These are phyloP conservation scores for Cercospora sojina DNA, from an alignment of 2,329 filamentous ascomycete genomes.

Conservation along the genomic window DNA sequence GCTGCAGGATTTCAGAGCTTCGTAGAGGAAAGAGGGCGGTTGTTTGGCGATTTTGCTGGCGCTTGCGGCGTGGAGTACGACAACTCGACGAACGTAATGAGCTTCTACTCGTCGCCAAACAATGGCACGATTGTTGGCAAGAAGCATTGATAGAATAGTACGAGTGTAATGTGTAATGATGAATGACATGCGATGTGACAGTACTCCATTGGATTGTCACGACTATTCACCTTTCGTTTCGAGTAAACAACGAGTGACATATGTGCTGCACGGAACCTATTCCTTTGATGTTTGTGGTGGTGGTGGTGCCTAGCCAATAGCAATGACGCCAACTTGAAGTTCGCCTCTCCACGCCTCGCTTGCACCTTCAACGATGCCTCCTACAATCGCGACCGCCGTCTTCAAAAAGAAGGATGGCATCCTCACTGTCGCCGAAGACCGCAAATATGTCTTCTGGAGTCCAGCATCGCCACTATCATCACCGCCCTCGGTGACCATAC, in stretches of 20 bases:
- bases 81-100: conserved; percentile 45
- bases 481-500: conserved; percentile 65
- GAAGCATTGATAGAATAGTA: conserved; percentile 11
- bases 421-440: conserved; percentile 71
- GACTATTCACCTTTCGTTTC: background rate
- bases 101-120: conserved; percentile 30
- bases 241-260: background rate
- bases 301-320: conserved; percentile 3
- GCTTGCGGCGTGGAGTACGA: conserved; percentile 45
- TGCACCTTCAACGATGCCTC: conserved; percentile 30
- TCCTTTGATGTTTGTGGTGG: background rate
- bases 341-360: conserved; percentile 10
- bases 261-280: background rate
- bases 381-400: conserved; percentile 61
- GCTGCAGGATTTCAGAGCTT: conserved; percentile 46
- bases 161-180: conserved; percentile 13
- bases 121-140: conserved; percentile 29
- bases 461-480: conserved; percentile 62
- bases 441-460: conserved; percentile 76
- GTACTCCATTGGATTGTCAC: background rate
- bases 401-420: conserved; percentile 97
- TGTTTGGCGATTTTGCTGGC: conserved; percentile 46
- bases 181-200: conserved; percentile 1
- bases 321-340: conserved; percentile 9
- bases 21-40: conserved; percentile 44